phyloP scores from a whole-genome alignment of 1,139 yeast species.

The Scheffersomyces quercinus region DNA sequence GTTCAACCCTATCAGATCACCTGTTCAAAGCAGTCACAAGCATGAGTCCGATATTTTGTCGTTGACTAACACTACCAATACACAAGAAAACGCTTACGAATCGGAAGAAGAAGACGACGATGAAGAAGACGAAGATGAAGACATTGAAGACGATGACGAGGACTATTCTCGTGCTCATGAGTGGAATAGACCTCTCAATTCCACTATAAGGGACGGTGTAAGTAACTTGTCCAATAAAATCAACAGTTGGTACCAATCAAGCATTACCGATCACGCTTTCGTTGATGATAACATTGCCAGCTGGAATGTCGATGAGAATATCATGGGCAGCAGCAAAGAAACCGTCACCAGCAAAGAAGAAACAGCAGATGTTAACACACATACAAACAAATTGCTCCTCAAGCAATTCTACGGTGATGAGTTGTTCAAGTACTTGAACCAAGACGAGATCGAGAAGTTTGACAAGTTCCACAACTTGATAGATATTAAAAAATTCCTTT shows the following conservation, averaged over 20 bases:
- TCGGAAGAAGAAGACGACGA: constrained; percentile 11
- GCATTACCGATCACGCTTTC: constrained; percentile 12
- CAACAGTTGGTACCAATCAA: constrained; percentile 24
- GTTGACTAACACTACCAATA: constrained; percentile 29
- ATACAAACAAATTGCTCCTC: constrained; percentile 6
- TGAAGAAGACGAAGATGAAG: constrained; percentile 18
- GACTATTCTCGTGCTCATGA: not conserved
- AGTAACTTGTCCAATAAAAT: constrained; percentile 21
- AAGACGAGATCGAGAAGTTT: constrained; percentile 29
- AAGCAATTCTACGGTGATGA: constrained; percentile 39
- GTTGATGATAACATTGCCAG: constrained; percentile 47
- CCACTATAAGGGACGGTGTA: not conserved
- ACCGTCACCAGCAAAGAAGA: not conserved
- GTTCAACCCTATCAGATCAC: constrained; percentile 32
- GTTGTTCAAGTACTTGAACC: constrained; percentile 25
- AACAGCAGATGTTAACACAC: not conserved
- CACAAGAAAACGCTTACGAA: constrained; percentile 3
- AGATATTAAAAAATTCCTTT: constrained; percentile 19
- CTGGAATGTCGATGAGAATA: constrained; percentile 46
- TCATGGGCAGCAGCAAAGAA: constrained; percentile 11
- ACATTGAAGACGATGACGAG: constrained; percentile 14
- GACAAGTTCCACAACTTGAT: constrained; percentile 24
- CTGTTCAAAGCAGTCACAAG: constrained; percentile 9
- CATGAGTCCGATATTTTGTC: constrained; percentile 41
- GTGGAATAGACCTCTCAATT: not conserved